Base-by-base conservation (phyloP, 2,329 filamentous ascomycete genomes). In the Verticillium albo-atrum region DNA sequence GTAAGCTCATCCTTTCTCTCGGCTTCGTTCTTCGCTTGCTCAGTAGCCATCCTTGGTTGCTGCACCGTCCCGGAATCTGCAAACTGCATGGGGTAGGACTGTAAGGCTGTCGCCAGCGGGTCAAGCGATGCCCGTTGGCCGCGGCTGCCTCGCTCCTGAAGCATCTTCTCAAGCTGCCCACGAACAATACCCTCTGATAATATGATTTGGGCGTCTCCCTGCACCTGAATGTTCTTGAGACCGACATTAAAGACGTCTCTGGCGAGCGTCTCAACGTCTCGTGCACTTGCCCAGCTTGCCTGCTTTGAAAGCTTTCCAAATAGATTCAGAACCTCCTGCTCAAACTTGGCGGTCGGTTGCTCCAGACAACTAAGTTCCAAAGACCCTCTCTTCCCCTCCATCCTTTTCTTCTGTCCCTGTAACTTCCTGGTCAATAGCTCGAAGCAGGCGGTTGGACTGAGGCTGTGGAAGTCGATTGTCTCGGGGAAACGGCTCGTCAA, bases 401-500 rank as follows among this genome's bases (percentile, higher is more conserved):
- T 35, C 0, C 55, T 42, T 0, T 72, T 59, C 10, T 72, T 69
- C 10, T 72, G 67, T 50, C 62, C 70, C 52, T 57, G 63, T 1
- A 74, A 64, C 0, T 67, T 64, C 26, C 66, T 65, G 1, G 65
- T 26, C 1, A 90, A 65, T 2, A 83, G 70, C 0, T 68, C 58
- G 4, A 82, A 63, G 61, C 83, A 85, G 4, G 81, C 69, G 0
- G 66, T 57, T 0, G 79, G 68, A 0, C 64, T 64, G 14, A 88
- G 67, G 2, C 75, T 65, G 0, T 74, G 68, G 68, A 91, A 91
- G 26, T 81, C 70, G 1, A 91, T 68, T 0, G 79, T 75, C 35
- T 88, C 86, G 0, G 85, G 83, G 64, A 91, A 91, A 0, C 88
- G 81, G 42, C 84, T 88, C 0, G 82, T 82, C 17, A 91, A 72